Conservation (phyloP, 1,284 basidiomycete species). For the Dichomitus squalens region DNA sequence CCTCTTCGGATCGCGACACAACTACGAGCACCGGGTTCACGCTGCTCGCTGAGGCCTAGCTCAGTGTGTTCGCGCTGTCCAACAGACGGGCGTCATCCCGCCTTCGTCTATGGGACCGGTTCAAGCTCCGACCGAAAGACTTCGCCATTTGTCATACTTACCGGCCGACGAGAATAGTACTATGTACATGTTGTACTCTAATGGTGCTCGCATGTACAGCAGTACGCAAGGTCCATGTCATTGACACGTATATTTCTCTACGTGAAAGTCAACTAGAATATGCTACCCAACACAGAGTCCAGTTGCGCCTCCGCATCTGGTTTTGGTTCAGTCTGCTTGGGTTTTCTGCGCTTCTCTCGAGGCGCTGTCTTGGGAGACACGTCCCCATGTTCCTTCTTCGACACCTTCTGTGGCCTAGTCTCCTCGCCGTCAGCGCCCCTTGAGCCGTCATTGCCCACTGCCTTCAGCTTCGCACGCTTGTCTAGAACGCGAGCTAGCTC, state of each 20-base stretch:
- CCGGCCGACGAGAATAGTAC: not conserved
- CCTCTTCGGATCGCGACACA: conserved; percentile 69
- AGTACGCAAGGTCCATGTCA: not conserved
- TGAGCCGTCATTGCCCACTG: conserved; percentile 17
- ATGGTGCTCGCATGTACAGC: not conserved
- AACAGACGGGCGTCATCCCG: conserved; percentile 30
- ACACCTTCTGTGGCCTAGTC: conserved; percentile 17
- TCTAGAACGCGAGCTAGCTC: conserved; percentile 91
- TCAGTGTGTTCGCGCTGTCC: conserved; percentile 73
- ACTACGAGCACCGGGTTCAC: conserved; percentile 57
- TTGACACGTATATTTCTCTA: not conserved
- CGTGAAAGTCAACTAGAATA: conserved; percentile 47
- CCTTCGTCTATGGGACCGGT: conserved; percentile 26
- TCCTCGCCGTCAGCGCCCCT: conserved; percentile 11
- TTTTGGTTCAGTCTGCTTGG: conserved; percentile 24
- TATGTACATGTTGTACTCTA: no score
- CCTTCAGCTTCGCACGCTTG: conserved; percentile 75
- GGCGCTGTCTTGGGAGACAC: conserved; percentile 41
- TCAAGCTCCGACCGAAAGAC: conserved; percentile 50
- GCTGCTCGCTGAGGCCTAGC: conserved; percentile 42
- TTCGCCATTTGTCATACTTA: not conserved
- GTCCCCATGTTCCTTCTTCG: conserved; percentile 43
- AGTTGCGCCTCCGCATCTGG: conserved; percentile 36
- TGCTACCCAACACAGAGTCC: conserved; percentile 52
- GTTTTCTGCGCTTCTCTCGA: conserved; percentile 35